These are phyloP conservation scores for Trypanosomatidae sp. DNA, from an alignment of 208 protist genomes.

Conservation along the genomic window DNA sequence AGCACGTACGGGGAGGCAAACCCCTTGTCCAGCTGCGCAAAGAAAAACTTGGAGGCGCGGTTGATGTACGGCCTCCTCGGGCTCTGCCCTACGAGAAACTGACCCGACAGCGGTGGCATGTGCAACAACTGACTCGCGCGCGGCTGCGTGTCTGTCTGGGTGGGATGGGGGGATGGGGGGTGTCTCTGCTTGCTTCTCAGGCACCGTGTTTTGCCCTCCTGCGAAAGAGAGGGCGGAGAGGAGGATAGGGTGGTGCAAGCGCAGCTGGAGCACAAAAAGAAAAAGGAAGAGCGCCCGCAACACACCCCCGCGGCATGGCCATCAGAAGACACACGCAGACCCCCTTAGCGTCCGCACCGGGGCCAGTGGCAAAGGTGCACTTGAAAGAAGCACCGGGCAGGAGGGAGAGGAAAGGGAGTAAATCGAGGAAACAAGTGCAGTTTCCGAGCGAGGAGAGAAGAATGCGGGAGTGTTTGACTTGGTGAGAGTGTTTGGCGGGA, in stretches of 20 bases:
- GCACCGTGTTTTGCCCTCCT: not conserved
- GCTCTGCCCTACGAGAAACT: conserved; percentile 40
- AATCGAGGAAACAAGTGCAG: not conserved
- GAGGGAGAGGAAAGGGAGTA: not conserved
- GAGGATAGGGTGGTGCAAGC: not conserved
- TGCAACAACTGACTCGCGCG: not conserved
- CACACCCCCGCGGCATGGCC: not conserved
- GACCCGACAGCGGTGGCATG: conserved; percentile 18
- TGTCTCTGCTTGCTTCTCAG: not conserved
- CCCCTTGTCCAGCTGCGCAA: conserved; percentile 81
- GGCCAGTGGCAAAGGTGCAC: not conserved
- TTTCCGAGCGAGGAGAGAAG: not conserved
- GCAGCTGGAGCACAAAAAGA: not conserved
- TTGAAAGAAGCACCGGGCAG: not conserved
- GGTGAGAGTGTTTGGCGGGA: not conserved
- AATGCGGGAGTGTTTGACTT: too few relatives aligned
- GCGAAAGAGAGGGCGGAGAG: not conserved
- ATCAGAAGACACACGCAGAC: not conserved
- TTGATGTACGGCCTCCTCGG: conserved; percentile 45
- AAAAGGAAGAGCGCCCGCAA: not conserved
- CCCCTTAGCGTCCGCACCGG: not conserved
- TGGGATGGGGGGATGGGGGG: too few relatives aligned
- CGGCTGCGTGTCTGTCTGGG: not conserved
- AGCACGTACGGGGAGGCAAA: conserved; percentile 72
- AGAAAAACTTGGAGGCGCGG: conserved; percentile 75